Evolutionary conservation across 192 early-diverging fungal genomes (phyloP), one percentile per base, ranked within the genome.

Genomic region (Rhizophagus clarus): DNA sequence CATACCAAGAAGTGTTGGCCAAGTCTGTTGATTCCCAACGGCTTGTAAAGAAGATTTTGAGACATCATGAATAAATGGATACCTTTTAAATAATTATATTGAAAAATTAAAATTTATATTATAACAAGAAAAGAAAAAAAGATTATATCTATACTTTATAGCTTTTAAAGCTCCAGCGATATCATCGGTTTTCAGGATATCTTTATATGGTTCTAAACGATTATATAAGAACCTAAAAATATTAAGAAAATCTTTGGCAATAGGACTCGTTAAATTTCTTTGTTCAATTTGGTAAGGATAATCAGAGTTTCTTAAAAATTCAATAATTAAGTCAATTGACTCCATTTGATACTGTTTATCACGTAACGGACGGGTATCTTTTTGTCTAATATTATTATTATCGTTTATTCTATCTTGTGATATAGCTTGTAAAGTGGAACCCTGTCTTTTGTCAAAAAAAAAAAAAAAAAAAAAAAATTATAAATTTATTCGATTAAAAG

Each of bases 181-280:
- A 17, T 95, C 93, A 20, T 94, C 93, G 49, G 91, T 92, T 62
- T 91, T 88, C 72, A 81, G 67, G 74, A 87, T 92, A 64, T 84
- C 84, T 76, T 90, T 92, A 34, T 85, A 72, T 15, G 90, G 90
- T 80, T 95, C 94, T 56, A 95, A 80, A 82, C 88, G 85, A 15
- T 85, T 84, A 80, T 93, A 94, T 6, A 95, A 83, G 77, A 93
- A 94, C 69, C 86, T 90, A 86, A 95, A 95, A 29, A 95, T 93
- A 34, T 77, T 82, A 70, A 89, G 85, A 84, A 92, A 95, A 68
- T 94, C 93, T 82, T 93, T 94, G 45, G 79, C 84, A 20, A 88
- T 89, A n/a, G 93, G 93, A 17, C 86, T 84, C 32, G 83, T 70
- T 37, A 95, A 81, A 3, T 83, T 85, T 69, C 91, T 93, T n/a